These are phyloP conservation scores for Yamadazyma diospyri DNA, from an alignment of 1,139 yeast genomes.

Conservation along the genomic window DNA sequence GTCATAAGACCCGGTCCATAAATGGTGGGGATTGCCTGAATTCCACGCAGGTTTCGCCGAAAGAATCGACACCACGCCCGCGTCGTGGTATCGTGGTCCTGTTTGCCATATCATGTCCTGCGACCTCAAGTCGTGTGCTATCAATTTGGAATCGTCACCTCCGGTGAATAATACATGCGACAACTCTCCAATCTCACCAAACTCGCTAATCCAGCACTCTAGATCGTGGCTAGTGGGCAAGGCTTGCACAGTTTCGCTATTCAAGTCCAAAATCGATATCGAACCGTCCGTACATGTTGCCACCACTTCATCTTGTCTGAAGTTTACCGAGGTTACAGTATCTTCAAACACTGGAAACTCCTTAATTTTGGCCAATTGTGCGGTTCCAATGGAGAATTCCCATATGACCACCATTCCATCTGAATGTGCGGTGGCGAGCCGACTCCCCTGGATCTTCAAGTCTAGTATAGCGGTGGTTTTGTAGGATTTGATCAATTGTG, in stretches of 20 bases:
- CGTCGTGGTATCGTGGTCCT: conserved; percentile 62
- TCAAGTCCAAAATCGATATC: conserved; percentile 31
- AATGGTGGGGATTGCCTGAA: conserved; percentile 40
- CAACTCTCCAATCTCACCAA: conserved; percentile 56
- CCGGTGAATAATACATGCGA: conserved; percentile 72
- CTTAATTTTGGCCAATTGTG: conserved; percentile 9
- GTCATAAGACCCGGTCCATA: conserved; percentile 94
- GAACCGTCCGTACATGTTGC: conserved; percentile 63
- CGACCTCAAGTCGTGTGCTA: conserved; percentile 70
- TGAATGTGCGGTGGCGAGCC: conserved; percentile 69
- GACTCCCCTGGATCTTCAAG: conserved; percentile 52
- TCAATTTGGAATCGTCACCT: conserved; percentile 80
- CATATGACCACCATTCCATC: conserved; percentile 72
- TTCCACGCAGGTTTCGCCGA: conserved; percentile 43
- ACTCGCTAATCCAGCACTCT: conserved; percentile 89
- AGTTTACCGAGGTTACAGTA: conserved; percentile 61
- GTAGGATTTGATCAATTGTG: conserved; percentile 6
- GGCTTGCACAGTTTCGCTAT: conserved; percentile 11
- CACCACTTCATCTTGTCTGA: conserved; percentile 39
- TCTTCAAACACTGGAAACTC: conserved; percentile 12
- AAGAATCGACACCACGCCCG: conserved; percentile 83
- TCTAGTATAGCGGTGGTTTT: conserved; percentile 62
- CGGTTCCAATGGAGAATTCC: conserved; percentile 31
- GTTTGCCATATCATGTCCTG: conserved; percentile 48
- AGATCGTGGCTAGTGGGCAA: conserved; percentile 48